Evolutionary conservation across 2,329 filamentous ascomycete species (phyloP), one percentile per base, ranked within the genome.

Genomic region (Pseudocercospora fuligena): DNA sequence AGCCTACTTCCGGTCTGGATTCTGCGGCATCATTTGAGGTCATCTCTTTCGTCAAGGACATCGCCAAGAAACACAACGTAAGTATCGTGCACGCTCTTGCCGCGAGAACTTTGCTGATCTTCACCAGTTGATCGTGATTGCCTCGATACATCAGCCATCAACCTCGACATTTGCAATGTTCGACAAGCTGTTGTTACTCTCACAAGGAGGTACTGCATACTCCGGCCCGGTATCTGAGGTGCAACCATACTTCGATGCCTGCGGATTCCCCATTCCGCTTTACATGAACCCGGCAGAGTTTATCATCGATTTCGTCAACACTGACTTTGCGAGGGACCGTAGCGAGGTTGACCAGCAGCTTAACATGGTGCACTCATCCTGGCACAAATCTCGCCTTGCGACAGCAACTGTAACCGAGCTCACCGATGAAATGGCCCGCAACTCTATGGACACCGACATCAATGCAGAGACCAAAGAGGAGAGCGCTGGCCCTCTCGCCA

Each of bases 101-200:
- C 19, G 21, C 43, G 12, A 6, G 49, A 66, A 19, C 49, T n/a
- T 8, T 27, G 25, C 51, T 56, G 27, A 56, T 23, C 12, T 7
- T 6, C 11, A 6, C 21, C 66, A 90, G 87, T 83, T 95, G 66
- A 88, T 95, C 66, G 88, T 95, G 31, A 88, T 96, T 66, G 90
- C 90, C 3, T 92, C 90, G 46, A 95, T 96, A 68, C 93, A 96
- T 76, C 93, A 96, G 75, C 93, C 93, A 0, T 94, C 92, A 0
- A 92, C 91, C 0, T 86, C 89, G 0, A 94, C 91, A 0, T 96
- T 93, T 73, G 85, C 90, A 68, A 86, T 93, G 12, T 96, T 96
- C 72, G 92, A 96, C 76, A 92, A 91, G 76, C 81, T 96, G 0
- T 81, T 92, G 43, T 84, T 96, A 1, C 83, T 97, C 0, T 93